These are phyloP conservation scores for Bipolaris oryzae DNA, from an alignment of 2,329 filamentous ascomycete genomes.

Conservation along the genomic window DNA sequence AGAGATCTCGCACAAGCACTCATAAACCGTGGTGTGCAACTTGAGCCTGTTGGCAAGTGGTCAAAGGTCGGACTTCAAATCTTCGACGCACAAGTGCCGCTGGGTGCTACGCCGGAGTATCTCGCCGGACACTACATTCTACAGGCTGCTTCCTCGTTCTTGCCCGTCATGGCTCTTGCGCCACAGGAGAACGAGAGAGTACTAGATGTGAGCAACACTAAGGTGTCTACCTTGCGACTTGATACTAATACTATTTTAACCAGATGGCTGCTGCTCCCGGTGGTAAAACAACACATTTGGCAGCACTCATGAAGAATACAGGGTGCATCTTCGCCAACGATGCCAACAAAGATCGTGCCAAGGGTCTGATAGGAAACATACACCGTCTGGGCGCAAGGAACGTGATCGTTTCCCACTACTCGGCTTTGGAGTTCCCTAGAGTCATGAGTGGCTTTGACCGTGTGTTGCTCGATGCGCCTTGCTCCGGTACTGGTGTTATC, in stretches of 20 bases:
- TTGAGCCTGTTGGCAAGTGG: conserved; percentile 98
- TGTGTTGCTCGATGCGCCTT: conserved; percentile 91
- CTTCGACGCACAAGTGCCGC: conserved; percentile 85
- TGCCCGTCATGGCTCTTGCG: conserved; percentile 95
- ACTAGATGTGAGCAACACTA: conserved; percentile 92
- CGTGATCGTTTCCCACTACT: conserved; percentile 93
- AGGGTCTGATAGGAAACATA: conserved; percentile 95
- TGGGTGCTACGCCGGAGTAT: conserved; percentile 96
- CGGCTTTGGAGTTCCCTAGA: conserved; percentile 90
- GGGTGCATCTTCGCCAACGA: conserved; percentile 96
- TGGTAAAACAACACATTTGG: conserved; percentile 94
- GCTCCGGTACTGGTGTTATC: conserved; percentile 96
- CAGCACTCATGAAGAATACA: conserved; percentile 97
- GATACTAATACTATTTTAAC: background rate
- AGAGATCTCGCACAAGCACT: conserved; percentile 87
- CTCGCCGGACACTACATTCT: conserved; percentile 97
- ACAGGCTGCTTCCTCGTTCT: conserved; percentile 93
- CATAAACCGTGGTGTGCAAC: conserved; percentile 93
- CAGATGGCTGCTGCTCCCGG: conserved; percentile 73
- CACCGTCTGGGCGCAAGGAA: conserved; percentile 94
- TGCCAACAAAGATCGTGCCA: conserved; percentile 88
- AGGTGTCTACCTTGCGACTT: conserved; percentile 41
- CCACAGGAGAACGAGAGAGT: conserved; percentile 92
- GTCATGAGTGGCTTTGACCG: conserved; percentile 96
- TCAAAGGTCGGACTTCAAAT: conserved; percentile 96